These are phyloP conservation scores for Cordyceps tenuipes DNA, from an alignment of 2,329 filamentous ascomycete genomes.

Conservation along the genomic window DNA sequence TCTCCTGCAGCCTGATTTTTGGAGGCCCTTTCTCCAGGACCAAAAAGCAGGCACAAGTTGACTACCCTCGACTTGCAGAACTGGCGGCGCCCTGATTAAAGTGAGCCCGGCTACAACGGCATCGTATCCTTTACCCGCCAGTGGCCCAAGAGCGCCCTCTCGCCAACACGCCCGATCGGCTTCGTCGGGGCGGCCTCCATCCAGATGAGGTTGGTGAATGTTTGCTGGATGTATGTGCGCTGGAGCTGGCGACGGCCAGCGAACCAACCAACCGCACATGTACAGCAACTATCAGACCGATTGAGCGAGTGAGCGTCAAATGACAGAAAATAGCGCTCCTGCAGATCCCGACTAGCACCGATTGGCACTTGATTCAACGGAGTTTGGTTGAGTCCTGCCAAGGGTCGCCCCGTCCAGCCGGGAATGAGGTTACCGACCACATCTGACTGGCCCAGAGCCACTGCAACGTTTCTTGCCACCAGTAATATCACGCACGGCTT, in stretches of 20 bases:
- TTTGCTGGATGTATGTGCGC: too few relatives aligned
- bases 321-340: not conserved
- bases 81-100: not conserved
- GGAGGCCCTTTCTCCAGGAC: not conserved
- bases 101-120: slow-evolving; percentile 5
- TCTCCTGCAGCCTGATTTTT: slow-evolving; percentile 3
- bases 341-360: not conserved
- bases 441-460: not conserved
- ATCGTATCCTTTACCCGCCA: not conserved
- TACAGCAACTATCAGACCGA: not conserved
- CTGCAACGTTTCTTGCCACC: not conserved
- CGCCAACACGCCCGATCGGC: slow-evolving; percentile 1
- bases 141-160: not conserved
- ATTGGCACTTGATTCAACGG: not conserved
- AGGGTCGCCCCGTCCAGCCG: not conserved
- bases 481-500: not conserved
- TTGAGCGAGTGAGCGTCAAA: not conserved
- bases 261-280: too few relatives aligned
- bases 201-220: too few relatives aligned
- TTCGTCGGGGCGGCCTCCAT: not conserved
- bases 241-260: too few relatives aligned
- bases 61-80: not conserved
- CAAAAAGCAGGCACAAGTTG: not conserved
- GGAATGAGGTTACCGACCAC: not conserved
- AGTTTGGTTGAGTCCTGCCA: not conserved